Evolutionary conservation across 1,139 yeast species (phyloP).

Genomic region (Pichia sp.): DNA sequence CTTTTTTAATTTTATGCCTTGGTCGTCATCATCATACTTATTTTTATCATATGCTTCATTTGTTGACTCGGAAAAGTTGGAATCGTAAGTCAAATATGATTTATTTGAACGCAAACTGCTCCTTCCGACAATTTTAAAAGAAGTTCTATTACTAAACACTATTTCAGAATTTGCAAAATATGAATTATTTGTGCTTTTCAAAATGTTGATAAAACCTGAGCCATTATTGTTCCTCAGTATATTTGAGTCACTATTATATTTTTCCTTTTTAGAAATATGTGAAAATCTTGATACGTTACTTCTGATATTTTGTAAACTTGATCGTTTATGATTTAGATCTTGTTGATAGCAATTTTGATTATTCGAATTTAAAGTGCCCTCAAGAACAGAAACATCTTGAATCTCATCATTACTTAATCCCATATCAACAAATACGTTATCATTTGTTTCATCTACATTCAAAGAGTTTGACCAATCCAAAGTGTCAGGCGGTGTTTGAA

Average conservation of each 20-base stretch:
- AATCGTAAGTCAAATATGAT: constrained; percentile 52
- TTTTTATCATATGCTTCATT: background rate
- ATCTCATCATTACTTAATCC: constrained; percentile 10
- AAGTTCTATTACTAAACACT: constrained; percentile 17
- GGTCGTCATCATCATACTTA: background rate
- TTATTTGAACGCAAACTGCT: constrained; percentile 31
- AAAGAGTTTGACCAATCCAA: constrained; percentile 31
- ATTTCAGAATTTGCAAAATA: background rate
- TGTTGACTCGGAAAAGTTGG: constrained; percentile 38
- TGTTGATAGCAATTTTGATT: background rate
- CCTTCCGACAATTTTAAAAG: constrained; percentile 23
- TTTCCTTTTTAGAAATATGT: background rate
- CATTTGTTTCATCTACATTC: constrained; percentile 15
- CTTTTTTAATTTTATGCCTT: constrained; percentile 8
- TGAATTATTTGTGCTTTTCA: background rate
- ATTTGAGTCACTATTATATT: constrained; percentile 12
- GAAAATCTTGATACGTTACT: background rate
- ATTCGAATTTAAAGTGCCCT: background rate
- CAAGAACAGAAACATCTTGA: constrained; percentile 7
- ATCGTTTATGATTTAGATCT: background rate
- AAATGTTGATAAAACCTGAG: background rate
- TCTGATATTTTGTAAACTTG: constrained; percentile 7
- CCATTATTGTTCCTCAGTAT: background rate
- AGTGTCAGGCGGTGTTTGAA: constrained; percentile 29
- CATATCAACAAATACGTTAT: constrained; percentile 13